phyloP scores from a whole-genome alignment of 2,329 filamentous ascomycete species.

The Penicillium griseofulvum region DNA sequence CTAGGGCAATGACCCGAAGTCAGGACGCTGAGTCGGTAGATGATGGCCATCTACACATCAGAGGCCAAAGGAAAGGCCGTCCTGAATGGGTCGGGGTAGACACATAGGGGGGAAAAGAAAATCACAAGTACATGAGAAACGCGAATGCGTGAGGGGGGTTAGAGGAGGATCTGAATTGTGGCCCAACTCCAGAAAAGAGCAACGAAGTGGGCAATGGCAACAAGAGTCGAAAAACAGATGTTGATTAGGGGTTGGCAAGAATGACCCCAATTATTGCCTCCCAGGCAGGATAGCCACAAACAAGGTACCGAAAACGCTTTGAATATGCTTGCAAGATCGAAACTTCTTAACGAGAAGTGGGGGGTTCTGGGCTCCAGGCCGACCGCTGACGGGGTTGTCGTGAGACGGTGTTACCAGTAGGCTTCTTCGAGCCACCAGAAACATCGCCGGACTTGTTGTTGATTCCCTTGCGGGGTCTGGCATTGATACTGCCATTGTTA shows the following conservation, averaged over 20 bases:
- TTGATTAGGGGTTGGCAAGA: background rate
- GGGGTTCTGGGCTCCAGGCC: background rate
- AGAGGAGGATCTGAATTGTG: background rate
- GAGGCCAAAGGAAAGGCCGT: conserved; percentile 1
- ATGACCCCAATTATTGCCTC: background rate
- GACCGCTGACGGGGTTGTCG: background rate
- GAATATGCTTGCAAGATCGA: background rate
- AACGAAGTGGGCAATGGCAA: background rate
- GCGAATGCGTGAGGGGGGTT: background rate
- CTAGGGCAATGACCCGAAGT: background rate
- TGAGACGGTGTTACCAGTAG: background rate
- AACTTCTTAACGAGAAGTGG: background rate
- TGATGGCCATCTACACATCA: conserved; percentile 2
- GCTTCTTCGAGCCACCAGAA: conserved; percentile 28
- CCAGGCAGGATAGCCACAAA: background rate
- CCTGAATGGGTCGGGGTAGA: background rate
- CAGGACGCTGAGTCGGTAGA: conserved; percentile 4
- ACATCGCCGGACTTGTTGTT: conserved; percentile 34
- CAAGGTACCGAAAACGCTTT: conserved; percentile 4
- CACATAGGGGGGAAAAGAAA: background rate
- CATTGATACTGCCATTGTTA: conserved; percentile 31
- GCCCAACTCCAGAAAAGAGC: background rate
- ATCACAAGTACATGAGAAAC: conserved; percentile 3
- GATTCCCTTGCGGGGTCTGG: background rate
- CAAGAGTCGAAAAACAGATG: background rate